These are phyloP conservation scores for Cladosporium sp. DNA, from an alignment of 2,329 filamentous ascomycete species.

Conservation along the genomic window DNA sequence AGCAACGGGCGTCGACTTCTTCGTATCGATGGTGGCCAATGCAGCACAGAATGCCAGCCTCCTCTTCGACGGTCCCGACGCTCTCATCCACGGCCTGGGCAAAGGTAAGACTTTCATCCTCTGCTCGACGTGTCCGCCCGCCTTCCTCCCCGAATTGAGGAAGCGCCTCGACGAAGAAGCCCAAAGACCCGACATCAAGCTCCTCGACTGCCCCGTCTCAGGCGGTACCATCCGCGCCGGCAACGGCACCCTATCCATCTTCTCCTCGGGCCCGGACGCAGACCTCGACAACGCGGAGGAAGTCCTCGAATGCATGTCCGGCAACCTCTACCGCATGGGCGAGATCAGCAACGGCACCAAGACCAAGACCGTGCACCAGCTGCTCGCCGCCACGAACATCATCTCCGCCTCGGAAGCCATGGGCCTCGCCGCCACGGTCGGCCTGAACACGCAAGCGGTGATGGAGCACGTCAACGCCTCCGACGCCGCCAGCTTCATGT, in stretches of 20 bases:
- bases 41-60: conserved; percentile 64
- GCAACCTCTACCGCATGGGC: conserved; percentile 58
- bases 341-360: conserved; percentile 52
- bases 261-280: conserved; percentile 59
- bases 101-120: conserved; percentile 59
- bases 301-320: conserved; percentile 62
- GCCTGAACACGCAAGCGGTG: conserved; percentile 48
- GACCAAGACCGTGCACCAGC: conserved; percentile 56
- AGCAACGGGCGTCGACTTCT: conserved; percentile 55
- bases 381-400: conserved; percentile 57
- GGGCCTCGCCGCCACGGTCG: conserved; percentile 51
- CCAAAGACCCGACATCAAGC: conserved; percentile 58
- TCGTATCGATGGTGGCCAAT: conserved; percentile 73
- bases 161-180: conserved; percentile 49
- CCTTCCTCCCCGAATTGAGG: conserved; percentile 59
- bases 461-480: conserved; percentile 44
- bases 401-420: conserved; percentile 53
- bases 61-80: conserved; percentile 55
- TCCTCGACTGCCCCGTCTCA: conserved; percentile 70
- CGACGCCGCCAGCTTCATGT: conserved; percentile 50
- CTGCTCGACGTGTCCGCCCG: conserved; percentile 66
- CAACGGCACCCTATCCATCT: conserved; percentile 70
- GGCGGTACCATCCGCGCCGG: conserved; percentile 66
- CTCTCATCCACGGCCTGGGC: conserved; percentile 52
- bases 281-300: conserved; percentile 52